Evolutionary conservation across 176 grass and related monocot genomes (phyloP).

Genomic region (Carex parvula): DNA sequence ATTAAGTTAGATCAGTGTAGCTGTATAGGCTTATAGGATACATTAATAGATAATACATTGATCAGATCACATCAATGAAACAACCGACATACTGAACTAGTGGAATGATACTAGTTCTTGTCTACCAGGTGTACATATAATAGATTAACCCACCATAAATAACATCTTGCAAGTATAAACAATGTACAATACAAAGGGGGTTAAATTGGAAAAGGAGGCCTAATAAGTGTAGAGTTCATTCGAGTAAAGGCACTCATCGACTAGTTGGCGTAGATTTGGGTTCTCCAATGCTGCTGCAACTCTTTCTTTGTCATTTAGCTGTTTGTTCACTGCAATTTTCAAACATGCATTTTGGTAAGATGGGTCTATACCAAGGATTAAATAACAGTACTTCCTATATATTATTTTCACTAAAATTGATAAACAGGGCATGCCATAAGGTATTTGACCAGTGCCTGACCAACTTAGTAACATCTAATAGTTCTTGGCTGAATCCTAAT

Average conservation of each 20-base stretch:
- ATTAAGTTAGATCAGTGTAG: not conserved
- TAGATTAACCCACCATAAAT: constrained; percentile 13
- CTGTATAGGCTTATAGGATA: not conserved
- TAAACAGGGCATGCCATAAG: not conserved
- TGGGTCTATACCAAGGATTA: not conserved
- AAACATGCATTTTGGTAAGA: constrained; percentile 12
- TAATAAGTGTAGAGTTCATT: constrained; percentile 59
- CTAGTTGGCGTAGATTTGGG: constrained; percentile 87
- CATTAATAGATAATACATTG: not conserved
- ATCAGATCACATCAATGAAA: not conserved
- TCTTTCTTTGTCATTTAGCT: constrained; percentile 96
- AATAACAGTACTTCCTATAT: not conserved
- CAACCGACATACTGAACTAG: not conserved
- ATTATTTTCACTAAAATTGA: not conserved
- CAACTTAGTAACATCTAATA: not conserved
- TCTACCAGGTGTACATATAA: not conserved
- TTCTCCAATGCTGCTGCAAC: constrained; percentile 89
- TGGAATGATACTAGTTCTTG: not conserved
- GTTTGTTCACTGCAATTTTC: constrained; percentile 83
- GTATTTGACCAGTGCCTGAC: not conserved
- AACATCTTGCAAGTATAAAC: constrained; percentile 35
- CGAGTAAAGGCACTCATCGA: constrained; percentile 81
- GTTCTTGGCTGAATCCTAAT: not conserved
- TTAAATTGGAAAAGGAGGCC: not conserved
- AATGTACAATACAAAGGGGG: constrained; percentile 35